Evolutionary conservation across 2,329 filamentous ascomycete genomes (phyloP).

Genomic region (Aspergillus niger): DNA sequence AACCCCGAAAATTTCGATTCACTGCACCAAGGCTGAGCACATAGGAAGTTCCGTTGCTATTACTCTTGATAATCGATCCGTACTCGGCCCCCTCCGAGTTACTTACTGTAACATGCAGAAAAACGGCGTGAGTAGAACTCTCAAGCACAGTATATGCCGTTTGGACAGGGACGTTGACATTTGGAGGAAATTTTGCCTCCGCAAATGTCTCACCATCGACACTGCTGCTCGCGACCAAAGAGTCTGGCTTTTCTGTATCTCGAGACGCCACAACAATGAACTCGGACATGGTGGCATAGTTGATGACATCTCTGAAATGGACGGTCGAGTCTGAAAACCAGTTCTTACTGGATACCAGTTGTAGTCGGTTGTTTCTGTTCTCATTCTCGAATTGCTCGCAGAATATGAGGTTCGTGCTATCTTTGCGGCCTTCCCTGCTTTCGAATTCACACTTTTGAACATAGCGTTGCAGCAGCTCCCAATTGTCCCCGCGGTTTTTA

Average conservation of each 20-base stretch:
- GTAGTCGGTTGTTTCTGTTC: slow-evolving; percentile 63
- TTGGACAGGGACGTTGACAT: slow-evolving; percentile 76
- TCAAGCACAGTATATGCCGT: slow-evolving; percentile 90
- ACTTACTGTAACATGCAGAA: slow-evolving; percentile 86
- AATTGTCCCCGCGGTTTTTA: slow-evolving; percentile 74
- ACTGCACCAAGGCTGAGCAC: slow-evolving; percentile 79
- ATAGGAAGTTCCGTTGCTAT: slow-evolving; percentile 96
- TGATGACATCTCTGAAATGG: slow-evolving; percentile 70
- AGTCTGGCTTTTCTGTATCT: slow-evolving; percentile 62
- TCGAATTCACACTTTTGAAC: slow-evolving; percentile 87
- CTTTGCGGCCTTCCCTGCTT: slow-evolving; percentile 60
- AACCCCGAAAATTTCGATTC: slow-evolving; percentile 75
- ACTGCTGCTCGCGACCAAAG: slow-evolving; percentile 76
- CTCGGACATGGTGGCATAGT: slow-evolving; percentile 93
- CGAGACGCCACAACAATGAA: slow-evolving; percentile 87
- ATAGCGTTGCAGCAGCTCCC: slow-evolving; percentile 73
- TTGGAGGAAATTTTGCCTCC: slow-evolving; percentile 79
- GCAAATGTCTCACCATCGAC: slow-evolving; percentile 83
- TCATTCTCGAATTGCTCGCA: slow-evolving; percentile 66
- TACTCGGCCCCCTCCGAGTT: slow-evolving; percentile 65
- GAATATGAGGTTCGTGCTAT: slow-evolving; percentile 65
- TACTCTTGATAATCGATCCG: slow-evolving; percentile 93
- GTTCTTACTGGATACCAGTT: slow-evolving; percentile 76
- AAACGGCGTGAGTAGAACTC: slow-evolving; percentile 91
- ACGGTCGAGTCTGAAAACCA: slow-evolving; percentile 70